Evolutionary conservation across 2,329 filamentous ascomycete genomes (phyloP).

Genomic region (Calonectria multiphialidica): DNA sequence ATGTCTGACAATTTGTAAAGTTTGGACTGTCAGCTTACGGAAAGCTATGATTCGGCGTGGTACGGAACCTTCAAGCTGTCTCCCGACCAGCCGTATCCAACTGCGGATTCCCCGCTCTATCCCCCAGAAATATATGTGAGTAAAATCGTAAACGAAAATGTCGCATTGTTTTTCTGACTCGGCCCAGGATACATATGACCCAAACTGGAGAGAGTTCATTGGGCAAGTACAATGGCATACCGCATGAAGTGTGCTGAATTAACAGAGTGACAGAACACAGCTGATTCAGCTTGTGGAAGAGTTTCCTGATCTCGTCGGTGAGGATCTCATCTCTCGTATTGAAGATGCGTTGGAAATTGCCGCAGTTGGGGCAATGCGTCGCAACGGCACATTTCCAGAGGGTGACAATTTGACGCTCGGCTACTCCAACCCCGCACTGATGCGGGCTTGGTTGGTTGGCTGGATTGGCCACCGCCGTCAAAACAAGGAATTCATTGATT

Average conservation of each 20-base stretch:
- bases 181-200: constrained; percentile 35
- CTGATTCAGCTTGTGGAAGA: constrained; percentile 52
- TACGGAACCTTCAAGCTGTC: constrained; percentile 56
- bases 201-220: constrained; percentile 54
- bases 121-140: constrained; percentile 31
- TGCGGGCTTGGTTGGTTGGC: constrained; percentile 54
- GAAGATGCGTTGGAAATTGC: constrained; percentile 51
- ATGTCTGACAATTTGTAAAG: constrained; percentile 11
- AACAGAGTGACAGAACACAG: constrained; percentile 39
- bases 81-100: constrained; percentile 54
- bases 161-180: neutral
- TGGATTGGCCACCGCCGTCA: constrained; percentile 55
- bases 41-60: constrained; percentile 53
- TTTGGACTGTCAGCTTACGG: constrained; percentile 49
- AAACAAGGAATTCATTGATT: constrained; percentile 52
- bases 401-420: constrained; percentile 53
- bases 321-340: constrained; percentile 48
- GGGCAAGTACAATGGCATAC: constrained; percentile 33
- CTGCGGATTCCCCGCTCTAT: constrained; percentile 47
- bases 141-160: neutral
- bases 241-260: neutral
- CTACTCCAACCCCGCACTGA: constrained; percentile 56
- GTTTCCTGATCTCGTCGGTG: constrained; percentile 46
- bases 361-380: constrained; percentile 54
- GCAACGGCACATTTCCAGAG: constrained; percentile 52